Percentiles rank a stretch among this genome's conserved stretches.
Evolutionary conservation across 148 eudicot genomes (phyloP).

Genomic region (Simmondsia chinensis): DNA sequence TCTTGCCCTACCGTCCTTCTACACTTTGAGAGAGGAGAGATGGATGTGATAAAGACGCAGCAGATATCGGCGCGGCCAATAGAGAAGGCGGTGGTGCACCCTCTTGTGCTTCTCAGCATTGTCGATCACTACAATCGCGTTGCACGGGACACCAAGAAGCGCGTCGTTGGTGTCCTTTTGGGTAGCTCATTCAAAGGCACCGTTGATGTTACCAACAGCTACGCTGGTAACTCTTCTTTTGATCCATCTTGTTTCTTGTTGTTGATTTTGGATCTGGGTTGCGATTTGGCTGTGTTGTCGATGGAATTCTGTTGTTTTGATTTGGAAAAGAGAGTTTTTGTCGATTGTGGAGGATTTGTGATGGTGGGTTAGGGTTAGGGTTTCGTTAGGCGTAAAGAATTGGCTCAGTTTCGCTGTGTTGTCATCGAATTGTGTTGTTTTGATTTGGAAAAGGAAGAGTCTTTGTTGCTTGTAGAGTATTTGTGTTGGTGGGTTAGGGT

Average conservation of each 20-base stretch:
- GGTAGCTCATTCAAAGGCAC: constrained; percentile 73
- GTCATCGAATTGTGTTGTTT: not conserved
- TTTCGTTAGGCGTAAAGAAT: too few relatives aligned
- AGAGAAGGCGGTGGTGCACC: constrained; percentile 91
- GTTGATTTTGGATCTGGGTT: constrained; percentile 1
- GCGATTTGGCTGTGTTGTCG: not conserved
- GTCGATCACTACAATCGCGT: constrained; percentile 98
- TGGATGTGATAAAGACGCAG: constrained; percentile 98
- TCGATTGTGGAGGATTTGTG: too few relatives aligned
- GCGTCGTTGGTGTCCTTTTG: constrained; percentile 86
- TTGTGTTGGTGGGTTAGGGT: too few relatives aligned
- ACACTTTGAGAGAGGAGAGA: constrained; percentile 6
- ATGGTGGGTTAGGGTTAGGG: too few relatives aligned
- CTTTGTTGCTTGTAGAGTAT: too few relatives aligned
- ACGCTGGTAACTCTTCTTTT: constrained; percentile 51
- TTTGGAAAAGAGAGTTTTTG: too few relatives aligned
- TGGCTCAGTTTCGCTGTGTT: not conserved
- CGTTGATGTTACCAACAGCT: constrained; percentile 84
- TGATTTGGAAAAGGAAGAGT: too few relatives aligned
- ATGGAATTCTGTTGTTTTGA: not conserved
- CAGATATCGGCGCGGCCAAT: constrained; percentile 67
- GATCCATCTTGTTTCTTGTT: not conserved
- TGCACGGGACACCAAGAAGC: constrained; percentile 87
- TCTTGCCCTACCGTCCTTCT: too few relatives aligned
- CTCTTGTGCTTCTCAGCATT: constrained; percentile 80